Base-by-base conservation (phyloP, 805 yeast genomes). In the Pichia membranifaciens region DNA sequence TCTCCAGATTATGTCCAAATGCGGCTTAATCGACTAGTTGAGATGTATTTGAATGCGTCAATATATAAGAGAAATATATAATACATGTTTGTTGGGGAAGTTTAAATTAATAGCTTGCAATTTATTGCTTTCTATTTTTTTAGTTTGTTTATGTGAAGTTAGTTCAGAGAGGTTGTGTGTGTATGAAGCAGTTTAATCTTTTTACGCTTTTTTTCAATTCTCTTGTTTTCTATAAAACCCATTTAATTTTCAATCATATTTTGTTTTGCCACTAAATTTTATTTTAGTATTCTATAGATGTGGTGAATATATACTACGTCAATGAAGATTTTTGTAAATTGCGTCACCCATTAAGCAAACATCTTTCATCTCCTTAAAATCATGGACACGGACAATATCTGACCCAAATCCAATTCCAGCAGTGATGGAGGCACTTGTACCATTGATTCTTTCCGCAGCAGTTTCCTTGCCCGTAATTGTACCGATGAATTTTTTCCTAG, bases 381-480 rank as follows among this genome's bases (percentile, higher is more conserved):
- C 95, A 62, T 91, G 99, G 3, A 90, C 96, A 40, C 99, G 70
- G 1, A 91, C 86, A 18, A 93, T 80, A 61, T 89, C 91, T 0
- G 87, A 73, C 1, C 84, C 82, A 56, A 77, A 81, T 12, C 83
- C 82, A 33, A 88, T 74, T 52, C 93, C 78, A 0, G 95, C 81
- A 51, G 84, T 74, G 2, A 85, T 76, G 0, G 87, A 72, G 0
- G 95, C 86, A 9, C 81, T 81, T 0, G 96, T 88, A 12, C 95
- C 91, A 42, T 79, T 66, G 2, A 79, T 79, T 48, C 98, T 73
- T n/a, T 80, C 80, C 0, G 62, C 51, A 1, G 96, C 79, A 2
- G 59, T 68, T 2, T 67, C 63, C 47, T 76, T 82, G 8, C 76
- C 78, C 0, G 89, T 82, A 29, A 87, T 67, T 0, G 76, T 72